phyloP scores from a whole-genome alignment of 2,329 filamentous ascomycete species.

The Dichotomopilus funicola region DNA sequence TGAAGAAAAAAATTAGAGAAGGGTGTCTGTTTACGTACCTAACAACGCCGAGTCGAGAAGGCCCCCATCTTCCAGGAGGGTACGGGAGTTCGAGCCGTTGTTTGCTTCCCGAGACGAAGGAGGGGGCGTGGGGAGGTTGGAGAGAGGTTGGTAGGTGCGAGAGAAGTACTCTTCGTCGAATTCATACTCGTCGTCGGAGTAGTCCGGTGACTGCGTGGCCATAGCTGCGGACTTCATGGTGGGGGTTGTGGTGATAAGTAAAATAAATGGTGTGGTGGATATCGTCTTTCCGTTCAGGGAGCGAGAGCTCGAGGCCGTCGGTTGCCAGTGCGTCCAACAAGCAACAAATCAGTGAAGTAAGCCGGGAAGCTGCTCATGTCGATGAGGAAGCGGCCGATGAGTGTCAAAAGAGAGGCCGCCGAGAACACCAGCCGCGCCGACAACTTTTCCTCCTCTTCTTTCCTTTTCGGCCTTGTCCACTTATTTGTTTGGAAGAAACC shows the following conservation, averaged over 20 bases:
- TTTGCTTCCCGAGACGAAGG: slow-evolving; percentile 45
- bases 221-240: slow-evolving; percentile 15
- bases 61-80: slow-evolving; percentile 40
- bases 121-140: slow-evolving; percentile 61
- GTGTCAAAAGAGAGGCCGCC: not conserved
- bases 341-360: slow-evolving; percentile 23
- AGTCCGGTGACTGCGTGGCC: slow-evolving; percentile 17
- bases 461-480: too few species aligned
- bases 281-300: slow-evolving; percentile 4
- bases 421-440: too few species aligned
- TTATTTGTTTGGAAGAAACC: not conserved
- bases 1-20: too few species aligned
- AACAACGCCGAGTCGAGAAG: slow-evolving; percentile 36
- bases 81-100: slow-evolving; percentile 38
- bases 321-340: slow-evolving; percentile 23
- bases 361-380: slow-evolving; percentile 25
- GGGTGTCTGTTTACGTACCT: slow-evolving; percentile 29
- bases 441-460: too few species aligned
- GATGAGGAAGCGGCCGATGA: slow-evolving; percentile 10
- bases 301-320: slow-evolving; percentile 17
- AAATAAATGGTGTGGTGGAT: too few species aligned
- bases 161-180: slow-evolving; percentile 49
- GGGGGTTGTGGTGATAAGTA: not conserved
- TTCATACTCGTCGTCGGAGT: slow-evolving; percentile 34
- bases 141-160: slow-evolving; percentile 58